Evolutionary conservation across 805 yeast genomes (phyloP).

Genomic region (Metschnikowia hibisci): DNA sequence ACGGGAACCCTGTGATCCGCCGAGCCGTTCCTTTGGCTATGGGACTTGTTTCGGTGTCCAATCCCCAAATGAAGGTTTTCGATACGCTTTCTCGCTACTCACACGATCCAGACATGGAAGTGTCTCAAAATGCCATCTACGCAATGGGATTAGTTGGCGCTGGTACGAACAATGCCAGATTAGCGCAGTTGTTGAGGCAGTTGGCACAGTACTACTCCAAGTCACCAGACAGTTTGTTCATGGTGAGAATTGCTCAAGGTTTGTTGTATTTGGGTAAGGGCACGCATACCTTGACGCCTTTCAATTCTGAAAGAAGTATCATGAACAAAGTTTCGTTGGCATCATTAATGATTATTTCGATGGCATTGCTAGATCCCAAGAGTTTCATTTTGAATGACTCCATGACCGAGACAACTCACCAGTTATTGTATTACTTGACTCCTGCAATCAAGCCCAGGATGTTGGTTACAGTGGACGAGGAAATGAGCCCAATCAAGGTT

Average conservation of each 20-base stretch:
- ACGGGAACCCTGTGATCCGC: slow-evolving; percentile 86
- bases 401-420: slow-evolving; percentile 52
- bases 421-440: slow-evolving; percentile 77
- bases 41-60: slow-evolving; percentile 89
- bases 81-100: slow-evolving; percentile 95
- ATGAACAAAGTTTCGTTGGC: slow-evolving; percentile 88
- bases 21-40: slow-evolving; percentile 97
- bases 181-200: slow-evolving; percentile 93
- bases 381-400: slow-evolving; percentile 71
- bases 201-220: slow-evolving; percentile 89
- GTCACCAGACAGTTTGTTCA: slow-evolving; percentile 85
- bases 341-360: slow-evolving; percentile 76
- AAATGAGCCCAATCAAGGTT: slow-evolving; percentile 86
- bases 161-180: slow-evolving; percentile 97
- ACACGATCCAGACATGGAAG: slow-evolving; percentile 91
- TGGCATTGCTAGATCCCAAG: slow-evolving; percentile 81
- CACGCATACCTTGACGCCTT: slow-evolving; percentile 83
- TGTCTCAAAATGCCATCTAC: slow-evolving; percentile 90
- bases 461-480: slow-evolving; percentile 89
- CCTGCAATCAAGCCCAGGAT: slow-evolving; percentile 91
- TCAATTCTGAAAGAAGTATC: slow-evolving; percentile 82
- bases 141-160: slow-evolving; percentile 98
- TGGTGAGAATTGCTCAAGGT: slow-evolving; percentile 94
- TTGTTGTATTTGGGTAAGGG: slow-evolving; percentile 95
- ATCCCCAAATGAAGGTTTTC: slow-evolving; percentile 95